Evolutionary conservation across 345 rosid species (phyloP).

Genomic region (Litchi chinensis): DNA sequence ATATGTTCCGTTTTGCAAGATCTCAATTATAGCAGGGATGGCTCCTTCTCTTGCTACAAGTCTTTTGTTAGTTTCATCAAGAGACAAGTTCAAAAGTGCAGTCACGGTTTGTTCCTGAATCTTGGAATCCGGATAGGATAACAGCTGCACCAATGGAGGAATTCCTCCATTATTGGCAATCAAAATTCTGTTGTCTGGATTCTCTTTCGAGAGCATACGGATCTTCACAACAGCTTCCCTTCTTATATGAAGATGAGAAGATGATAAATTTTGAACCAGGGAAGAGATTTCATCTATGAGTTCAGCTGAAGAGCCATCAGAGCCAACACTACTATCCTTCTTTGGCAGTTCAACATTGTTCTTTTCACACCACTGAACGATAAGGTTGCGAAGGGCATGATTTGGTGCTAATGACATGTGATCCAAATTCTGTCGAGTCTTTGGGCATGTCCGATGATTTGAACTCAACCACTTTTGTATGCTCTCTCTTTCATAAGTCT

Average conservation of each 20-base stretch:
- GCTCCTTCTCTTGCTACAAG: slow-evolving; percentile 60
- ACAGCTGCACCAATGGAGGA: slow-evolving; percentile 46
- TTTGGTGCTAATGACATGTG: slow-evolving; percentile 58
- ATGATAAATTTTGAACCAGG: slow-evolving; percentile 42
- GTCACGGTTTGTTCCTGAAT: slow-evolving; percentile 70
- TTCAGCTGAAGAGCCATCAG: slow-evolving; percentile 31
- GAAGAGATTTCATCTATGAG: slow-evolving; percentile 43
- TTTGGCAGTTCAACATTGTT: slow-evolving; percentile 49
- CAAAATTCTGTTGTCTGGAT: slow-evolving; percentile 54
- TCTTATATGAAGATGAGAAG: slow-evolving; percentile 26
- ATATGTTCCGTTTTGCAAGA: slow-evolving; percentile 49
- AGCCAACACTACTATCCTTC: slow-evolving; percentile 30
- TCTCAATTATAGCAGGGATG: slow-evolving; percentile 49
- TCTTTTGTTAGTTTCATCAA: slow-evolving; percentile 59
- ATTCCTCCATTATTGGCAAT: slow-evolving; percentile 59
- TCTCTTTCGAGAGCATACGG: slow-evolving; percentile 61
- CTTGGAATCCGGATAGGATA: slow-evolving; percentile 47
- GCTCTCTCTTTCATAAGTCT: slow-evolving; percentile 70
- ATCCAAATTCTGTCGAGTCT: slow-evolving; percentile 54
- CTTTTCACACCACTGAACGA: slow-evolving; percentile 62
- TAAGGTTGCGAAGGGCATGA: slow-evolving; percentile 58
- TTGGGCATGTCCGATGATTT: slow-evolving; percentile 58
- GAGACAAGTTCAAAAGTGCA: slow-evolving; percentile 61
- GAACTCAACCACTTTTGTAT: slow-evolving; percentile 62
- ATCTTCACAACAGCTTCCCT: slow-evolving; percentile 48